These are phyloP conservation scores for Aquilaria yunnanensis DNA, from an alignment of 345 rosid species.

Conservation along the genomic window DNA sequence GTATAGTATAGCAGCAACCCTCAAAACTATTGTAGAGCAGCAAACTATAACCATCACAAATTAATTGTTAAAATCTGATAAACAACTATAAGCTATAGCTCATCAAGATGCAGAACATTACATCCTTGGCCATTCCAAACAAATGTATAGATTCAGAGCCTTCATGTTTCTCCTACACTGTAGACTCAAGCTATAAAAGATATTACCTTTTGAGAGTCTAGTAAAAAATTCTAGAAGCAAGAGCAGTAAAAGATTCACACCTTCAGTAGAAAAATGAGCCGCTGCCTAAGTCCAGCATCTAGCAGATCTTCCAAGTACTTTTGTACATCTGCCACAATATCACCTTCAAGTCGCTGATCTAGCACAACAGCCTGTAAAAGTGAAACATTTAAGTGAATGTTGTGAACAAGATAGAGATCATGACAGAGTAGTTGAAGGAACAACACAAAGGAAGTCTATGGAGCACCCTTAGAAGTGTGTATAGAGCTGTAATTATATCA, in stretches of 20 bases:
- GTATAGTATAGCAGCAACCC: too few relatives aligned
- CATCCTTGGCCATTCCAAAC: too few relatives aligned
- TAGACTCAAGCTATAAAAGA: too few relatives aligned
- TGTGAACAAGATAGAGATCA: slow-evolving; percentile 1
- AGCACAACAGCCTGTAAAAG: slow-evolving; percentile 78
- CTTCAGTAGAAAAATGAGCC: slow-evolving; percentile 74
- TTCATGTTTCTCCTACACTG: too few relatives aligned
- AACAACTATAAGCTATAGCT: too few relatives aligned
- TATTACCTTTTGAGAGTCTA: too few relatives aligned
- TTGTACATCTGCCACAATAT: slow-evolving; percentile 68
- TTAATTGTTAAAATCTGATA: too few relatives aligned
- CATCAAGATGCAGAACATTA: too few relatives aligned
- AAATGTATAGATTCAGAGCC: too few relatives aligned
- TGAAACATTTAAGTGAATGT: slow-evolving; percentile 10
- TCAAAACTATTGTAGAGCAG: too few relatives aligned
- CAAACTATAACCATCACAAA: too few relatives aligned
- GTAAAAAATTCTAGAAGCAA: slow-evolving; percentile 3
- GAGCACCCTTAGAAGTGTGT: slow-evolving; percentile 39
- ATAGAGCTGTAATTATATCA: slow-evolving; percentile 69
- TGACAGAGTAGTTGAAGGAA: slow-evolving; percentile 4
- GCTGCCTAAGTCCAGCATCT: slow-evolving; percentile 67
- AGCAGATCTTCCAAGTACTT: slow-evolving; percentile 72
- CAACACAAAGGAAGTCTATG: background rate
- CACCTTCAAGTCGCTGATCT: slow-evolving; percentile 76
- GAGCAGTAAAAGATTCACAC: slow-evolving; percentile 21